Evolutionary conservation across 2,329 filamentous ascomycete genomes (phyloP).

Genomic region (Coniochaeta sp.): DNA sequence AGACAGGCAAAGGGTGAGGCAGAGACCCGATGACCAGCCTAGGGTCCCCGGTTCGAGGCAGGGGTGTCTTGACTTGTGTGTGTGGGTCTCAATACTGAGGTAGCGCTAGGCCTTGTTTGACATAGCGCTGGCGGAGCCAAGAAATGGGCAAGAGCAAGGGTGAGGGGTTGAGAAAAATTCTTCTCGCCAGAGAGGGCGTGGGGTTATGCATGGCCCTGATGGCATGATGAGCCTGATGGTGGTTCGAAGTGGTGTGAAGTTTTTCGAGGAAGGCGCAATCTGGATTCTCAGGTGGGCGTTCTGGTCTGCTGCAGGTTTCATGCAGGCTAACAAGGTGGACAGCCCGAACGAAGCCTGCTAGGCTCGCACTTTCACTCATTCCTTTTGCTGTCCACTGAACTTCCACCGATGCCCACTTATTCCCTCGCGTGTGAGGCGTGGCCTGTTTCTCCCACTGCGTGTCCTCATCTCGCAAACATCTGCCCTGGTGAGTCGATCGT

Average conservation of each 20-base stretch:
- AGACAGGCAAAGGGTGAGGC: background rate
- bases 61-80: background rate
- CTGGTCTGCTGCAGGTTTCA: background rate
- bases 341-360: background rate
- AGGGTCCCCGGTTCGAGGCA: background rate
- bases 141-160: background rate
- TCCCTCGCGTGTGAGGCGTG: background rate
- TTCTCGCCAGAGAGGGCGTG: background rate
- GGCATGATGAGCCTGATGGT: background rate
- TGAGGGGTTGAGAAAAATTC: background rate
- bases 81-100: background rate
- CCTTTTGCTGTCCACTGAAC: background rate
- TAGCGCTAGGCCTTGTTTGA: background rate
- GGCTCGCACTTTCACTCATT: background rate
- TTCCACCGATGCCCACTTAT: background rate
- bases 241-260: background rate
- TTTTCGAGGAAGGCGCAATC: background rate
- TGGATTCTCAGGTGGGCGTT: background rate
- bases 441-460: background rate
- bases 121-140: background rate
- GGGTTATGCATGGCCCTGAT: background rate
- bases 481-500: background rate
- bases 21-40: conserved; percentile 1
- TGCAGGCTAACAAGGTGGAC: background rate
- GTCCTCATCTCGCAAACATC: background rate